Conservation (phyloP, 1,284 basidiomycete species). For the Sanghuangporus baumii region DNA sequence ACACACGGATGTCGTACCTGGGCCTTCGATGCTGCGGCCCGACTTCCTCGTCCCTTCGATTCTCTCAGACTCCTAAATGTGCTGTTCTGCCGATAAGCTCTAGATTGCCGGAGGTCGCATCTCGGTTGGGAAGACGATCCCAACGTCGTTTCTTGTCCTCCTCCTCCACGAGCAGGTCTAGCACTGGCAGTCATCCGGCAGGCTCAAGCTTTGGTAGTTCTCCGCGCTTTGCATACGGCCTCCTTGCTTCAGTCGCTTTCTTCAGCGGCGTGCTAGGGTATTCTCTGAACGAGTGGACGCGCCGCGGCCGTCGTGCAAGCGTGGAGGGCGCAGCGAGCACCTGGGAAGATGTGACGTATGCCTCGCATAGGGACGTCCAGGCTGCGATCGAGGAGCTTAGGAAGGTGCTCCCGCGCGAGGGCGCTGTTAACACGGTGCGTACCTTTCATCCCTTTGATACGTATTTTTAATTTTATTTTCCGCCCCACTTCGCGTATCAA, state of each 20-base stretch:
- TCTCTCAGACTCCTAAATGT: no score
- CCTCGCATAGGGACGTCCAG: conserved; percentile 39
- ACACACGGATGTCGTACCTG: no score
- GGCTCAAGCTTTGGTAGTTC: background rate
- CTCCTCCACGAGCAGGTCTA: background rate
- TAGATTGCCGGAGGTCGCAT: no score
- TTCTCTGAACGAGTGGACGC: conserved; percentile 10
- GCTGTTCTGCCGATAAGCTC: no score
- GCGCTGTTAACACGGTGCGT: conserved; percentile 37
- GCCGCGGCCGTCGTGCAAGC: background rate
- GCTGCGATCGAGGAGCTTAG: conserved; percentile 52
- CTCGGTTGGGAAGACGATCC: no score
- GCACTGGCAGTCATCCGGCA: background rate
- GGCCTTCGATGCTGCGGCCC: no score
- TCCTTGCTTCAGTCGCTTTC: conserved; percentile 13
- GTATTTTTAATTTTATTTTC: background rate
- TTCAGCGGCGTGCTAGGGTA: conserved; percentile 16
- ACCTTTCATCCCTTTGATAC: background rate
- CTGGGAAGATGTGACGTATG: conserved; percentile 30
- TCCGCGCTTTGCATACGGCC: conserved; percentile 3
- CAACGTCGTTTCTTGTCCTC: background rate
- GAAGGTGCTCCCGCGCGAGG: conserved; percentile 38
- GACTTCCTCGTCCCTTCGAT: no score
- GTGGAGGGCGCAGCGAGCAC: background rate
- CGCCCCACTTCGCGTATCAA: no score